A percentile compares a stretch with the other conserved stretches of the same genome.
Conservation (phyloP, 2,329 filamentous ascomycete species). For the Penicillium sp. region DNA sequence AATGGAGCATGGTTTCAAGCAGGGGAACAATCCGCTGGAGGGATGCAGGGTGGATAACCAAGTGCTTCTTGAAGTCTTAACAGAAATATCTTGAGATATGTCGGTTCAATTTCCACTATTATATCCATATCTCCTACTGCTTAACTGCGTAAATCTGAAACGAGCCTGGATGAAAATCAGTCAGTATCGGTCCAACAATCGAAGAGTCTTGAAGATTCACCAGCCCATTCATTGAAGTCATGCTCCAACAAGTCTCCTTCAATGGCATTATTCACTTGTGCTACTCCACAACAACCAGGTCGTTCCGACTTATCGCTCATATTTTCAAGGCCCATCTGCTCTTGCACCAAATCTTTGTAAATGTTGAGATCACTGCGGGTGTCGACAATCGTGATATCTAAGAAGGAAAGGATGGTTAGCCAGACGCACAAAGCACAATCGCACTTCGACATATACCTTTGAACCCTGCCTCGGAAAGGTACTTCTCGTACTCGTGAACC, state of each 20-base stretch:
- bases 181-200: not conserved
- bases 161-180: not conserved
- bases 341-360: not conserved
- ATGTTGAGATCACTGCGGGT: not conserved
- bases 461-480: slow-evolving; percentile 46
- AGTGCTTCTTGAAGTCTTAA: slow-evolving; percentile 6
- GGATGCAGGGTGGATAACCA: slow-evolving; percentile 7
- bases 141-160: not conserved
- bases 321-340: not conserved
- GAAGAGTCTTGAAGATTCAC: not conserved
- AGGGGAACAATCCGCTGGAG: slow-evolving; percentile 2
- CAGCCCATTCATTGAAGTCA: slow-evolving; percentile 3
- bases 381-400: not conserved
- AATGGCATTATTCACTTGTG: not conserved
- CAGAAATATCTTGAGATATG: slow-evolving; percentile 2
- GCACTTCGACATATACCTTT: slow-evolving; percentile 27
- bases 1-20: slow-evolving; percentile 5
- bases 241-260: not conserved
- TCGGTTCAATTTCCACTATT: not conserved
- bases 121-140: not conserved
- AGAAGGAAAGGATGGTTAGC: not conserved
- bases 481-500: slow-evolving; percentile 46
- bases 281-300: not conserved
- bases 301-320: too few species aligned
- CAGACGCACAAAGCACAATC: not conserved